Base-by-base conservation (phyloP, 257 asterid species). In the Gentiana straminea region DNA sequence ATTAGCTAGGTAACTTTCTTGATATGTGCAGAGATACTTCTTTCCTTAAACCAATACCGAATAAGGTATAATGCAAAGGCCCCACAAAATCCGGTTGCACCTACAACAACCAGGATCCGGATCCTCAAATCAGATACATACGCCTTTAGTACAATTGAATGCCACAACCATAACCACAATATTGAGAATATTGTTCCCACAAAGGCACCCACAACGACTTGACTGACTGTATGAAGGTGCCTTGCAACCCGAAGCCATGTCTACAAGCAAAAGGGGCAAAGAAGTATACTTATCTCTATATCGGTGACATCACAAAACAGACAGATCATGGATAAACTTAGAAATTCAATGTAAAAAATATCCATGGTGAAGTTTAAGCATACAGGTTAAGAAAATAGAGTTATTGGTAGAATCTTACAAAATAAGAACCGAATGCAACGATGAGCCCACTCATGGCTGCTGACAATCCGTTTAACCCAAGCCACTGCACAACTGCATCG, bases 191-290 rank as follows among this genome's bases (percentile, higher is more conserved):
- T 1, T 33, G 69, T 72, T 49, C 94, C 94, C 8, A 81, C 3
- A 43, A 73, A 36, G 11, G 88, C 86, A 72, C 95, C 97, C 41
- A 80, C 94, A 1, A 62, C 50, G 11, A 89, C 92, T 73, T 86
- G 97, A 72, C 78, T 78, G 64, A 69, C 54, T 4, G 93, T 83
- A 58, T 86, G 95, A 57, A 81, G 74, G 10, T 68, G 70, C 56
- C 86, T 93, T 7, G 84, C 78, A 64, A 86, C 75, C 54, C 97
- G 78, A 51, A 86, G 89, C 97, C 95, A 89, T 12, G 93, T 70
- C 95, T 83, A 88, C 74, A 75, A 46, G 61, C 33, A 60, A 24
- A 24, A 44, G 24, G 24, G 24, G 24, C 24, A 24, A 24, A 4
- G 8, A 3, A 4, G 50, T 35, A 34, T 41, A 15, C 11, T 32